These are phyloP conservation scores for Ascochyta lentis DNA, from an alignment of 2,329 filamentous ascomycete species.

Conservation along the genomic window DNA sequence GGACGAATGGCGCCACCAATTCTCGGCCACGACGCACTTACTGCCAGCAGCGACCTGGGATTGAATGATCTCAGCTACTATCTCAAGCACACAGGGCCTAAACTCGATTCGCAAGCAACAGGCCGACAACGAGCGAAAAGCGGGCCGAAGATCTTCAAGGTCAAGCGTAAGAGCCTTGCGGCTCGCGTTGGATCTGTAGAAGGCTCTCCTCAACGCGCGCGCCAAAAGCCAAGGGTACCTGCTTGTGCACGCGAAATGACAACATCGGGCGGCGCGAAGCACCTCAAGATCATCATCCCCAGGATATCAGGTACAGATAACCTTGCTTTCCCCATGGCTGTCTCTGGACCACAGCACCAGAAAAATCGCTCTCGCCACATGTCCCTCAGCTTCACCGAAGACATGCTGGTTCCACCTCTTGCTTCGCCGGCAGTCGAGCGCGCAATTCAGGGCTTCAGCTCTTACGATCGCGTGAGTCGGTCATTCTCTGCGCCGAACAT, in stretches of 20 bases:
- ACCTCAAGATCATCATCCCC: slow-evolving; percentile 40
- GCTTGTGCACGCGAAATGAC: slow-evolving; percentile 39
- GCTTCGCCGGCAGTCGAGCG: slow-evolving; percentile 17
- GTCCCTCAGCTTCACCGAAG: slow-evolving; percentile 34
- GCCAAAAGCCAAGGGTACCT: slow-evolving; percentile 25
- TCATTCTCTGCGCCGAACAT: slow-evolving; percentile 23
- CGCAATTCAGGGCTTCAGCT: slow-evolving; percentile 17
- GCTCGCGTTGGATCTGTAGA: slow-evolving; percentile 31
- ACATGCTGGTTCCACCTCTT: slow-evolving; percentile 37
- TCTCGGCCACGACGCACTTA: slow-evolving; percentile 41
- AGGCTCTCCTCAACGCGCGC: slow-evolving; percentile 26
- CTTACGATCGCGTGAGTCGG: slow-evolving; percentile 5
- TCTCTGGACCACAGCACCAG: slow-evolving; percentile 6
- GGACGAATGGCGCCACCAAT: slow-evolving; percentile 43
- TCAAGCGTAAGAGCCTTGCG: slow-evolving; percentile 33
- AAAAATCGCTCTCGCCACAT: slow-evolving; percentile 22
- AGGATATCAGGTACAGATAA: slow-evolving; percentile 18
- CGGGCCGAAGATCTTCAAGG: slow-evolving; percentile 34
- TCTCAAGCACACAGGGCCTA: slow-evolving; percentile 41
- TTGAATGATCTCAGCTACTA: slow-evolving; percentile 42
- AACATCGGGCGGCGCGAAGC: slow-evolving; percentile 37
- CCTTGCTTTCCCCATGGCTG: slow-evolving; percentile 11
- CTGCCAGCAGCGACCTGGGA: slow-evolving; percentile 31
- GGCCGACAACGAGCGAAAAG: slow-evolving; percentile 24
- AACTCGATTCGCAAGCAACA: slow-evolving; percentile 15